Conservation (phyloP, 768 basidiomycete genomes). For the Chiua virens region DNA sequence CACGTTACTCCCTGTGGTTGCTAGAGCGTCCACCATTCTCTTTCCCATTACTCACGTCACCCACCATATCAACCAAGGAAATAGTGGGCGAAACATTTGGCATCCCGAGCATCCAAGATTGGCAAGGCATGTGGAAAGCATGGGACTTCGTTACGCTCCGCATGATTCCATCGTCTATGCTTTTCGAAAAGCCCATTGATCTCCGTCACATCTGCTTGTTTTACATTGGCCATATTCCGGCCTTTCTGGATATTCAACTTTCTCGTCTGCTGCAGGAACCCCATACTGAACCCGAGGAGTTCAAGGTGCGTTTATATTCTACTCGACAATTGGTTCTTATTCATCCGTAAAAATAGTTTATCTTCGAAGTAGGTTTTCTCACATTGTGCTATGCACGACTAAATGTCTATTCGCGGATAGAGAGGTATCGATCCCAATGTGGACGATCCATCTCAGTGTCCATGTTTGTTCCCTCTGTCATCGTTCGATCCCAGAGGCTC, state of each 20-base stretch:
- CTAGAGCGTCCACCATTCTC: constrained; percentile 82
- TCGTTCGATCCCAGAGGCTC: neutral
- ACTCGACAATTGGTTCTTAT: constrained; percentile 3
- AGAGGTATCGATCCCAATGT: constrained; percentile 96
- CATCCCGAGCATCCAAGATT: constrained; percentile 74
- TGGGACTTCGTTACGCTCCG: constrained; percentile 85
- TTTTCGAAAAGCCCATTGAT: constrained; percentile 89
- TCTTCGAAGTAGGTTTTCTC: constrained; percentile 62
- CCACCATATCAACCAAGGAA: constrained; percentile 24
- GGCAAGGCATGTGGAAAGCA: constrained; percentile 79
- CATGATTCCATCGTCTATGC: constrained; percentile 87
- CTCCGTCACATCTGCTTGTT: constrained; percentile 96
- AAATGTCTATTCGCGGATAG: constrained; percentile 38
- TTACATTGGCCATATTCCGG: constrained; percentile 91
- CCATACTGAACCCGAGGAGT: constrained; percentile 81
- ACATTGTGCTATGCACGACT: neutral
- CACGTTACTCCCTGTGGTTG: constrained; percentile 84
- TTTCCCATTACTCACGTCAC: constrained; percentile 62
- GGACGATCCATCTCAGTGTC: constrained; percentile 81
- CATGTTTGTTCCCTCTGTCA: constrained; percentile 54
- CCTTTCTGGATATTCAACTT: constrained; percentile 90
- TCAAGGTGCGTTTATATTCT: constrained; percentile 51
- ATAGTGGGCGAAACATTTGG: constrained; percentile 44
- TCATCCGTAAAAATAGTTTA: constrained; percentile 43
- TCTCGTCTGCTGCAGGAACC: constrained; percentile 72